Evolutionary conservation across 371 early-diverging fungal species (phyloP), one percentile per base, ranked within the genome.

Genomic region (Mortierella sp.): DNA sequence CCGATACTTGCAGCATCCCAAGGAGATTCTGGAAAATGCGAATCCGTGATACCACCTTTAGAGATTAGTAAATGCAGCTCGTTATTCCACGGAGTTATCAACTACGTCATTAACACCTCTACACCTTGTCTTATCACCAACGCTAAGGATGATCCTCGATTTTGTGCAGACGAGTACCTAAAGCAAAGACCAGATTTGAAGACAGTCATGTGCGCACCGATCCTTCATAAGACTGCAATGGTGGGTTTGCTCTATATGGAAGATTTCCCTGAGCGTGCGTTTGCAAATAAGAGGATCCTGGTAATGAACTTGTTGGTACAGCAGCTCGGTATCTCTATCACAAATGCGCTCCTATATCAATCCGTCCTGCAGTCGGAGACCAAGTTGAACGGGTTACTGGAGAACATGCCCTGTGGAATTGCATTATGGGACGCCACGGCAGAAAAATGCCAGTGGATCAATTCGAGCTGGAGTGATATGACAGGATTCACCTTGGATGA

Each of bases 291-390:
- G 36, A 83, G 88, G 62, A 79, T 90, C 70, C 78, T 87, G 4
- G 90, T 90, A 1, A 78, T 90, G 68, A 90, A 88, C 43, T 59
- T 90, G 1, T 47, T 90, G 9, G 88, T 88, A 40, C 90, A 90
- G 43, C 90, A 90, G 61, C 83, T 90, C 74, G 90, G 90, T 21
- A 90, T 90, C 38, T 90, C 90, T 1, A 88, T 88, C 41, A 85
- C 88, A n/a, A 90, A 90, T 36, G 90, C 90, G 0, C 71, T 88
- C 32, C 60, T 90, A 22, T 90, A 88, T 72, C 77, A 83, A 58
- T 78, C 75, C 0, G 83, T 78, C 2, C 62, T 83, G 2, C 76
- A 81, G 58, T 81, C 82, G 6, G 82, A 81, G 58, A 69, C 69
- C 36, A 81, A 72, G 64, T 28, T 81, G 64, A 81, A 76, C 22